Evolutionary conservation across 352 stramenopile genomes (phyloP), one percentile per base, ranked within the genome.

Genomic region (Thraustochytrium sp.): DNA sequence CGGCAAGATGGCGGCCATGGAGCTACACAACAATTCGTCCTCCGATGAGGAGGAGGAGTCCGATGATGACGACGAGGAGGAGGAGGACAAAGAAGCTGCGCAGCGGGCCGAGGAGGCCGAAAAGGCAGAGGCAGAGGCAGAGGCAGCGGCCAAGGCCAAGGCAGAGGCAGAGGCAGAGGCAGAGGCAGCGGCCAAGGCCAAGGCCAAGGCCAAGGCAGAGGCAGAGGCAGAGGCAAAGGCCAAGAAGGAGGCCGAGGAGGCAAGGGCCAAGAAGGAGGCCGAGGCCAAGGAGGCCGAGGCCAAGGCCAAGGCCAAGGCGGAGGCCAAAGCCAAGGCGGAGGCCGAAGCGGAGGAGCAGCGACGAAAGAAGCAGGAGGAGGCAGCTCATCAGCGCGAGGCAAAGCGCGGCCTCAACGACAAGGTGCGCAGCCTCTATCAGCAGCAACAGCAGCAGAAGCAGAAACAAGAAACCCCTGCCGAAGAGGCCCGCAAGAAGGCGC

Each of bases 11-110:
- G 42, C 65, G 9, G 65, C 42, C 29, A 68, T 55, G 18, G n/a
- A 18, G 13, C 18, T 18, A 34, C 26, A 11, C 16, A 72, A 11
- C 11, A 13, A 0, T 2, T 5, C n/a, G 11, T 55, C 42, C 21
- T 46, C 36, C 18, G 40, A 73, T 26, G 40, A 73, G n/a, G 34
- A 44, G 0, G 36, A 73, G 36, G 65, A 61, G 13, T 23, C n/a
- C 46, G 42, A 77, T 34, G 65, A 74, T 5, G 62, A 77, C 31
- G 65, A 77, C 1, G 65, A 77, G 23, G 65, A 77, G 11, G 65
- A 77, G 1, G 65, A 77, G 2, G 65, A 77, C 11, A 36, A 76
- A 62, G 63, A 76, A 18, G 55, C 13, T 16, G 55, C 18, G 63
- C 11, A 68, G 18, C 26, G 21, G 34, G 63, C n/a, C 23, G 42